Evolutionary conservation across 805 yeast species (phyloP).

Genomic region (Kuraishia floccosa): DNA sequence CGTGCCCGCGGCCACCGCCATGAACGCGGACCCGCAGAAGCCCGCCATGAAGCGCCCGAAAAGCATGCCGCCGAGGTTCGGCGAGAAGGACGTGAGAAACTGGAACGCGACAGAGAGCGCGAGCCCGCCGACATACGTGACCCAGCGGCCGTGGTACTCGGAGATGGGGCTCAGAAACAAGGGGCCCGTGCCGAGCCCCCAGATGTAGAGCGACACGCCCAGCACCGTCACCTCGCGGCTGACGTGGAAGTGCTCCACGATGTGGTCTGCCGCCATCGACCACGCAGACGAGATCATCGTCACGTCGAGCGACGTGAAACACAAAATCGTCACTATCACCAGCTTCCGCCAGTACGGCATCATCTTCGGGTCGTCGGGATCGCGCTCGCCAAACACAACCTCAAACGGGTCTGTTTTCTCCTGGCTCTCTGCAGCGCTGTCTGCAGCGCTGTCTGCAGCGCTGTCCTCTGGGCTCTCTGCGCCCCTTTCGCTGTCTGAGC

Average conservation of each 20-base stretch:
- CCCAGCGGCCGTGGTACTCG: constrained; percentile 45
- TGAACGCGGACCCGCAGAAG: constrained; percentile 62
- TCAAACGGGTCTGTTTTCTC: constrained; percentile 7
- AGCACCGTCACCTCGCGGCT: constrained; percentile 52
- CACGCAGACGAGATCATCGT: constrained; percentile 64
- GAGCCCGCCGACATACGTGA: constrained; percentile 38
- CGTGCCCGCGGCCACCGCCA: constrained; percentile 71
- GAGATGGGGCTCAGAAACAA: constrained; percentile 47
- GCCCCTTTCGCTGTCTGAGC: too few relatives aligned
- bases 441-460: too few relatives aligned
- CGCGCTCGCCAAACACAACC: constrained; percentile 9
- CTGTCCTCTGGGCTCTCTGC: too few relatives aligned
- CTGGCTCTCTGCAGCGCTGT: too few relatives aligned
- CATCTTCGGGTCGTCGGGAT: constrained; percentile 7
- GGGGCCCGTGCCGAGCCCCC: constrained; percentile 59
- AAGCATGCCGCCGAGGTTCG: constrained; percentile 51
- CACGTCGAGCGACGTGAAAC: constrained; percentile 45
- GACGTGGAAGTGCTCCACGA: constrained; percentile 32
- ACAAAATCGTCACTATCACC: constrained; percentile 40
- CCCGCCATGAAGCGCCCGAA: constrained; percentile 62
- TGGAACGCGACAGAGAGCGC: constrained; percentile 35
- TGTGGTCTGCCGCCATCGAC: constrained; percentile 46
- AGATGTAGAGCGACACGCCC: constrained; percentile 42
- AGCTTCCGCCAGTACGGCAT: constrained; percentile 42
- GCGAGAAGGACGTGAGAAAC: constrained; percentile 42